phyloP scores from a whole-genome alignment of 805 yeast genomes.

The Yamadazyma tumulicola region DNA sequence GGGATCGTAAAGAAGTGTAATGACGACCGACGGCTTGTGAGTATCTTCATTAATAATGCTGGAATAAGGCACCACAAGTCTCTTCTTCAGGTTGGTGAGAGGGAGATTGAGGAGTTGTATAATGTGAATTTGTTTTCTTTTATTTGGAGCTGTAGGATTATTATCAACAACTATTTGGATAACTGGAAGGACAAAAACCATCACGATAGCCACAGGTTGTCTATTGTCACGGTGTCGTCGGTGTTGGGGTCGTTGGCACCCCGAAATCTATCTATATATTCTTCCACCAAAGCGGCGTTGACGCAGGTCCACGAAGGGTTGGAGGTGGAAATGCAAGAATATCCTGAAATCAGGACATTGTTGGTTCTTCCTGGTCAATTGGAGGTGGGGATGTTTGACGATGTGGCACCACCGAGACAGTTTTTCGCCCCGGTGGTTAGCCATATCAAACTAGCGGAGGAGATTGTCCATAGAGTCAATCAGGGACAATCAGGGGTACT shows the following conservation, averaged over 20 bases:
- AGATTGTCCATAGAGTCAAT: slow-evolving; percentile 28
- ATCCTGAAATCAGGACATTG: slow-evolving; percentile 27
- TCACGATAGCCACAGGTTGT: slow-evolving; percentile 5
- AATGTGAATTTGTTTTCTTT: slow-evolving; percentile 32
- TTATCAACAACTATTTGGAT: slow-evolving; percentile 12
- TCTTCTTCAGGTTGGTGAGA: slow-evolving; percentile 20
- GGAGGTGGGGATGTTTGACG: slow-evolving; percentile 45
- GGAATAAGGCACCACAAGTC: slow-evolving; percentile 40
- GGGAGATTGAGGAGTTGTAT: slow-evolving; percentile 22
- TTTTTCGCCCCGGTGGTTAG: slow-evolving; percentile 50
- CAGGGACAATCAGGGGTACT: slow-evolving; percentile 41
- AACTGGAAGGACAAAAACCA: too few species aligned
- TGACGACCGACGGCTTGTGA: slow-evolving; percentile 11
- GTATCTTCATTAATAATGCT: slow-evolving; percentile 44
- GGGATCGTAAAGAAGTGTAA: slow-evolving; percentile 20
- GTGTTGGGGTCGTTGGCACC: slow-evolving; percentile 50
- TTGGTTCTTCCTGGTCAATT: slow-evolving; percentile 52
- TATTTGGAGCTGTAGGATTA: slow-evolving; percentile 19
- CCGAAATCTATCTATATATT: slow-evolving; percentile 42
- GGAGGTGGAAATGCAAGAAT: slow-evolving; percentile 30
- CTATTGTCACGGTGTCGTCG: slow-evolving; percentile 43
- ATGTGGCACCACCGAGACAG: slow-evolving; percentile 35
- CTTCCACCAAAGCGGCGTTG: slow-evolving; percentile 48
- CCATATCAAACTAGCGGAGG: slow-evolving; percentile 31
- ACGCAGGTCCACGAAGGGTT: slow-evolving; percentile 45